Evolutionary conservation across 345 rosid species (phyloP), one percentile per base, ranked within the genome.

Genomic region (Lenwebbia sp.): DNA sequence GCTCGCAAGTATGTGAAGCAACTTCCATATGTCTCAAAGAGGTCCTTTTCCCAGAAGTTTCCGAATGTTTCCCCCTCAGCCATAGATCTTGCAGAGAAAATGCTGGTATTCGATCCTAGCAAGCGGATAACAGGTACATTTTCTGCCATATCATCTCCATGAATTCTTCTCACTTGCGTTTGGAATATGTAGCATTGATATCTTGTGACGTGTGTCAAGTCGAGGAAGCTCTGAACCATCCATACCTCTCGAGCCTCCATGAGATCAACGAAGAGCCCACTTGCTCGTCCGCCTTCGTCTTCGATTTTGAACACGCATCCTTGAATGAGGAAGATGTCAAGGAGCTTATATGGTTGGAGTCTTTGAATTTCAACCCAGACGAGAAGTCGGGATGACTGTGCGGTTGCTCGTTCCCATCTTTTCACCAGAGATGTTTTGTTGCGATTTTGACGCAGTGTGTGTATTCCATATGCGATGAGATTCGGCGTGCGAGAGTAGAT

Each of bases 191-290:
- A 40, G 47, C 54, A 82, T 28, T 51, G n/a, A 50, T 49, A 28
- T 85, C 54, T 58, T 6, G 65, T 85, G 37, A 47, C 23, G 86
- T 86, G 41, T 85, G 54, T 86, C 49, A 54, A 95, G 98, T 96
- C 47, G 98, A 96, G 86, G 95, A 93, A 89, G 98, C 98, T 78
- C 70, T 95, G 89, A 92, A 93, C 86, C 95, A 95, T 86, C 96
- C 98, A 22, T 96, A 86, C 81, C 65, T 96, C 82, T 92, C 92
- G n/a, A 92, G 98, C 88, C 98, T 96, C 86, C 98, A 96, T 74
- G 99, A 95, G 95, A 93, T 95, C 92, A 96, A 96, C 5, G 99
- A 94, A 85, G 98, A 95, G 91, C 99, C 98, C 8, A 93, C 88
- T 5, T 95, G 98, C 86, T 89, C 89, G 19, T 87, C 92, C 58